Percentiles rank a stretch among this genome's conserved stretches.
These are phyloP conservation scores for Cystofilobasidium bisporidii DNA, from an alignment of 768 basidiomycete genomes.

Conservation along the genomic window DNA sequence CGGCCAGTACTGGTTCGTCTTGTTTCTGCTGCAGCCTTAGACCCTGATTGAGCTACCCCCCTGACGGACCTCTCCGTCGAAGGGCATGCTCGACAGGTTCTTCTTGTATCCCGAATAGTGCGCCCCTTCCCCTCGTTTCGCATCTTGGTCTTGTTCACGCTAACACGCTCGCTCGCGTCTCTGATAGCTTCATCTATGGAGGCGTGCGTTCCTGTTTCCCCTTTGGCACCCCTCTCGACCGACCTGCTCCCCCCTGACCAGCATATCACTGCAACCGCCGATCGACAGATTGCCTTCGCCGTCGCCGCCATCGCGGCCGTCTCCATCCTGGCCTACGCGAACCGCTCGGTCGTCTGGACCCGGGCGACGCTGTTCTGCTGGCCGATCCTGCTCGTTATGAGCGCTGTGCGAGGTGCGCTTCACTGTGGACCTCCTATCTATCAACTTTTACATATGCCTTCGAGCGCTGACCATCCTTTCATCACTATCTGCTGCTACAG, in stretches of 20 bases:
- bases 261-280: too few species aligned
- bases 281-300: background rate
- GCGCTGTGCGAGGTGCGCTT: constrained; percentile 1
- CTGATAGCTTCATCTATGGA: background rate
- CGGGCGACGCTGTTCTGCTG: background rate
- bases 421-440: too few species aligned
- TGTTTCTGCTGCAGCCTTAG: background rate
- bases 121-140: background rate
- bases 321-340: background rate
- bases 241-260: too few species aligned
- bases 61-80: background rate
- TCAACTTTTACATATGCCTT: too few species aligned
- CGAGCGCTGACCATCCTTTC: too few species aligned
- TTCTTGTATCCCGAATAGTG: background rate
- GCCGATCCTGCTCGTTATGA: background rate
- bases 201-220: background rate
- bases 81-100: background rate
- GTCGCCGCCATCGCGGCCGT: background rate
- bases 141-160: too few species aligned
- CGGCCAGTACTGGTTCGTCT: background rate
- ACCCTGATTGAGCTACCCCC: background rate
- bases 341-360: background rate
- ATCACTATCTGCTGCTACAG: background rate
- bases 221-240: too few species aligned
- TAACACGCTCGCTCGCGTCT: too few species aligned